Evolutionary conservation across 164 flowering plant species (phyloP).

Genomic region (Buxus sempervirens): DNA sequence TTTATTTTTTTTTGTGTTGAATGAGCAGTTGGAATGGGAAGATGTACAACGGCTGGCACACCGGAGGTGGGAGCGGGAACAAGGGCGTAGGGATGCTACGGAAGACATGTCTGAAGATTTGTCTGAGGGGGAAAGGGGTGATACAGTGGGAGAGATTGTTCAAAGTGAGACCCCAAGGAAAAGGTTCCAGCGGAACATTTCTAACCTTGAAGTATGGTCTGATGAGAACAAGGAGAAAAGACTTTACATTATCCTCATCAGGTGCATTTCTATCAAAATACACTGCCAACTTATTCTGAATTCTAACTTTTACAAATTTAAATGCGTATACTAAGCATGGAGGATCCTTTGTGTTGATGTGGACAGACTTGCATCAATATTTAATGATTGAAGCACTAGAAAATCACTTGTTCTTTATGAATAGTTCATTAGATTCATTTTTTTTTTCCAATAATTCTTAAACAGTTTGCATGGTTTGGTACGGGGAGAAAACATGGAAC

Average conservation of each 20-base stretch:
- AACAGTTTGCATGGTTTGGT: slow-evolving; percentile 89
- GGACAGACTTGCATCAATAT: no score
- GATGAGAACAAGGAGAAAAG: slow-evolving; percentile 79
- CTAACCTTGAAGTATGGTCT: slow-evolving; percentile 79
- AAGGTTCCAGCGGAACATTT: slow-evolving; percentile 50
- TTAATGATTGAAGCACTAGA: no score
- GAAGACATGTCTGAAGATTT: slow-evolving; percentile 86
- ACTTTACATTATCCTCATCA: slow-evolving; percentile 82
- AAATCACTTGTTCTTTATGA: no score
- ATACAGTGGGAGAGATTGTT: slow-evolving; percentile 42
- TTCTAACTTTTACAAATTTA: neutral
- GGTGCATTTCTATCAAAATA: slow-evolving; percentile 32
- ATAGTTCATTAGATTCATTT: neutral
- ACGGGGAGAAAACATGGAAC: slow-evolving; percentile 97
- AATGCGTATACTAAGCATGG: neutral
- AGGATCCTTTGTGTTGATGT: neutral
- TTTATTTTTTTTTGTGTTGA: neutral
- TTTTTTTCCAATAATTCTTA: slow-evolving; percentile 9
- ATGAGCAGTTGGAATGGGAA: slow-evolving; percentile 69
- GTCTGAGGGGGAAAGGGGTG: slow-evolving; percentile 81
- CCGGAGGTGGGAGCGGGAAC: slow-evolving; percentile 80
- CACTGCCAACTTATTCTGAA: neutral
- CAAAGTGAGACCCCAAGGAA: slow-evolving; percentile 54
- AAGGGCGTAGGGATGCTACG: slow-evolving; percentile 72
- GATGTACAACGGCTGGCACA: slow-evolving; percentile 50